Percentiles rank a stretch among this genome's conserved stretches.
Evolutionary conservation across 2,329 filamentous ascomycete genomes (phyloP).

Genomic region (Aureobasidium sp.): DNA sequence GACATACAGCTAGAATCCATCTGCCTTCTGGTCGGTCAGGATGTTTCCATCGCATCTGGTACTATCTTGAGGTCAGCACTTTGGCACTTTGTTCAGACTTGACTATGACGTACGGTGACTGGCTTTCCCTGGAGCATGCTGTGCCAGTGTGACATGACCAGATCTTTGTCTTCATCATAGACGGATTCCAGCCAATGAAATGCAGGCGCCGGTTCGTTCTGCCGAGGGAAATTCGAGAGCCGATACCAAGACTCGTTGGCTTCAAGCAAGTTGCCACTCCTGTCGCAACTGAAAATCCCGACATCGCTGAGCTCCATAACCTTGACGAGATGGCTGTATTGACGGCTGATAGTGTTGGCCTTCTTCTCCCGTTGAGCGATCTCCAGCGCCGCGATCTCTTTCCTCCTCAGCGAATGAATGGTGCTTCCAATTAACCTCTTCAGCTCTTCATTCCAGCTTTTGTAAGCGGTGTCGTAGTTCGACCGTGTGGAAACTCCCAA

Average conservation of each 20-base stretch:
- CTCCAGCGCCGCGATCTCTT: not conserved
- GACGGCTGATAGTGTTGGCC: conserved; percentile 11
- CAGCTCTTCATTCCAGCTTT: not conserved
- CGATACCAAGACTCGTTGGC: conserved; percentile 17
- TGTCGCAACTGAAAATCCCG: conserved; percentile 16
- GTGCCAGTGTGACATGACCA: conserved; percentile 6
- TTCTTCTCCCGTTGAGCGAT: conserved; percentile 1
- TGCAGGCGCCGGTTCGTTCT: not conserved
- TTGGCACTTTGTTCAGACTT: not conserved
- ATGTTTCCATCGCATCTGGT: conserved; percentile 13
- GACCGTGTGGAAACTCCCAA: not conserved
- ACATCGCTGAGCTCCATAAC: conserved; percentile 17
- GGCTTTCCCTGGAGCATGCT: conserved; percentile 6
- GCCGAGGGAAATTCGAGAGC: not conserved
- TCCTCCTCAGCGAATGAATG: not conserved
- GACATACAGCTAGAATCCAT: conserved; percentile 22
- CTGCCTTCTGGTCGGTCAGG: conserved; percentile 8
- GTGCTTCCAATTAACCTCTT: not conserved
- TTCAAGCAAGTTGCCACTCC: conserved; percentile 12
- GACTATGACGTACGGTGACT: not conserved
- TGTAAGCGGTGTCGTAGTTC: not conserved
- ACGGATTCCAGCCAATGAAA: conserved; percentile 9
- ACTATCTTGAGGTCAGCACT: not conserved
- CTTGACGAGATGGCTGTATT: conserved; percentile 13
- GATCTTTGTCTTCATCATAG: conserved; percentile 1